Evolutionary conservation across 2,329 filamentous ascomycete genomes (phyloP).

Genomic region (Claviceps sorghi): DNA sequence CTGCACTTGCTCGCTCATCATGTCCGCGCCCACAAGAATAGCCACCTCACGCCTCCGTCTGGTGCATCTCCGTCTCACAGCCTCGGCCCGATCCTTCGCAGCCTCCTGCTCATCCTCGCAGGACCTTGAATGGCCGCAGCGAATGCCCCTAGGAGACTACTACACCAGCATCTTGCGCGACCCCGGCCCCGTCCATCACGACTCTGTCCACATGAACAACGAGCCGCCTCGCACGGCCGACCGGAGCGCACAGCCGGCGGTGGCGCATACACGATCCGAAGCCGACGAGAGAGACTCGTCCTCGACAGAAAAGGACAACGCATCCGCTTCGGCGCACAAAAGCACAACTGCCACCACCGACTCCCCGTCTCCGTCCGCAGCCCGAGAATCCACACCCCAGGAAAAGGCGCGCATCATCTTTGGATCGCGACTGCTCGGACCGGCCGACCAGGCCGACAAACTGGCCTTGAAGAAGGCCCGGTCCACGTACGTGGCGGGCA

Average conservation of each 20-base stretch:
- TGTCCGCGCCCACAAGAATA: constrained; percentile 18
- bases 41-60: constrained; percentile 17
- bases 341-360: constrained; percentile 5
- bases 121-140: constrained; percentile 19
- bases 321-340: constrained; percentile 6
- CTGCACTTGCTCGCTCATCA: constrained; percentile 5
- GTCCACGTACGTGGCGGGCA: constrained; percentile 56
- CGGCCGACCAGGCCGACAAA: constrained; percentile 51
- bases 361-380: constrained; percentile 13
- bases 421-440: constrained; percentile 62
- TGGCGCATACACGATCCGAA: constrained; percentile 5
- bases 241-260: constrained; percentile 6
- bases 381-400: constrained; percentile 24
- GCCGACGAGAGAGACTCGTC: not conserved
- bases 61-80: constrained; percentile 8
- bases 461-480: constrained; percentile 41
- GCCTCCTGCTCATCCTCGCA: constrained; percentile 10
- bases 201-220: constrained; percentile 16
- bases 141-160: constrained; percentile 39
- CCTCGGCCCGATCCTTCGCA: constrained; percentile 15
- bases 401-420: constrained; percentile 59
- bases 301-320: not conserved
- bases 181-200: constrained; percentile 24
- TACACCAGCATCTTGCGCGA: constrained; percentile 42
- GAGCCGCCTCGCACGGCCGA: constrained; percentile 26